phyloP scores from a whole-genome alignment of 441 rosid species.

The Erysimum cheiri region DNA sequence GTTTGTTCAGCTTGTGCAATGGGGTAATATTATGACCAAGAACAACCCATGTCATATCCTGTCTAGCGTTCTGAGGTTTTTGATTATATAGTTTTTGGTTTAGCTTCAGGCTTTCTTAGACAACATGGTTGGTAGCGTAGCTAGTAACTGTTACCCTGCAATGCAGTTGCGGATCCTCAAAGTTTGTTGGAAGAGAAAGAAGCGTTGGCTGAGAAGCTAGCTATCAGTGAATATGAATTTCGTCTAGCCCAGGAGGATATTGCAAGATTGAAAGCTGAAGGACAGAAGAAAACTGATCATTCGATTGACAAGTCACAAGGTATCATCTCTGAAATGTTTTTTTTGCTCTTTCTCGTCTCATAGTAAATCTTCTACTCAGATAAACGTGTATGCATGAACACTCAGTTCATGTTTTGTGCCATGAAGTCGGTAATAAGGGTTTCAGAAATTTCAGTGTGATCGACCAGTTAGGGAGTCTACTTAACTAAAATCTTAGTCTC shows the following conservation, averaged over 20 bases:
- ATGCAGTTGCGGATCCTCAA: conserved; percentile 94
- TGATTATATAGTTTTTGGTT: conserved; percentile 23
- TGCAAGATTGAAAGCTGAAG: conserved; percentile 69
- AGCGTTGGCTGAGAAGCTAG: conserved; percentile 76
- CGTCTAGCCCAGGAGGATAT: conserved; percentile 92
- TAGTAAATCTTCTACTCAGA: conserved; percentile 2
- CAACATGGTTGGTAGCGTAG: conserved; percentile 31
- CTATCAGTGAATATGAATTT: conserved; percentile 83
- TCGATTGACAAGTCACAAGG: conserved; percentile 57
- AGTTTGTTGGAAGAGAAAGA: conserved; percentile 87
- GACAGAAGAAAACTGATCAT: conserved; percentile 64
- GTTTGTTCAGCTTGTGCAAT: conserved; percentile 3
- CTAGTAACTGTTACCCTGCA: conserved; percentile 41
- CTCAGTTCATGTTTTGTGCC: background rate
- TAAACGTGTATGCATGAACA: conserved; percentile 14
- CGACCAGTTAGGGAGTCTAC: conserved; percentile 20
- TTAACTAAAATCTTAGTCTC: conserved; percentile 15
- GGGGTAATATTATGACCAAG: conserved; percentile 3
- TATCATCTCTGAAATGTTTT: conserved; percentile 28
- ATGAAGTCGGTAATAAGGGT: conserved; percentile 8
- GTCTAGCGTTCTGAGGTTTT: conserved; percentile 13
- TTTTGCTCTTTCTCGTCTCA: conserved; percentile 9
- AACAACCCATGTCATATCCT: conserved; percentile 8
- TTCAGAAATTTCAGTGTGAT: conserved; percentile 13
- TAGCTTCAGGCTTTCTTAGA: conserved; percentile 29